Evolutionary conservation across 352 stramenopile genomes (phyloP), one percentile per base, ranked within the genome.

Genomic region (Globisporangium cederbergense): DNA sequence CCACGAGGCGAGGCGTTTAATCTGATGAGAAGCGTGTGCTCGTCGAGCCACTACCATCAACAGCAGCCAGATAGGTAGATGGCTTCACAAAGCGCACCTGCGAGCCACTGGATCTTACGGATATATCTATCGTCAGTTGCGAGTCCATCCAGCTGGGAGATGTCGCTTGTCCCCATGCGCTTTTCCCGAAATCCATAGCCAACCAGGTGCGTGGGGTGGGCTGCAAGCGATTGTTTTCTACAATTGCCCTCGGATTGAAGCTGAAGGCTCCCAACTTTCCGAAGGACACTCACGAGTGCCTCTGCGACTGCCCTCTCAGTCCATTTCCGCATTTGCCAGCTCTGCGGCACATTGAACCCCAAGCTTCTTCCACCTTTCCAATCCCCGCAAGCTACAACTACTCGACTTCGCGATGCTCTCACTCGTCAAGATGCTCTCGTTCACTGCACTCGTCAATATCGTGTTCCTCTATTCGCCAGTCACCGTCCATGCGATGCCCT

Each of bases 291-390:
- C 47, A 34, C 16, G 3, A 30, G 47, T 20, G 13, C 25, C 49
- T 54, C 30, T 54, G 6, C 32, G 32, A 36, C 6, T 8, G 30
- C 49, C 9, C 9, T 13, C 36, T 42, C 36, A 42, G 36, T 42
- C 36, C 49, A 54, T 54, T 54, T 36, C 13, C 49, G n/a, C 49
- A 54, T 54, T 54, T 54, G 49, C 22, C 49, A 36, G 22, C 22
- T 36, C 40, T n/a, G 11, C n/a, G 11, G 25, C 30, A 34, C 22
- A 5, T 11, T 13, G 13, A 20, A 9, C 22, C 36, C 46, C 40
- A 18, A 46, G 32, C 32, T 36, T 36, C 22, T 25, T 25, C 22
- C 22, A 25, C 22, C 22, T 25, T 25, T 25, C 3, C 32, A 36
- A 36, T 3, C 20, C 20, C 20, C 11, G 16, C 46, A 32, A 22